Evolutionary conservation across 129 eudicot genomes (phyloP).

Genomic region (Chrysanthemum makinoi): DNA sequence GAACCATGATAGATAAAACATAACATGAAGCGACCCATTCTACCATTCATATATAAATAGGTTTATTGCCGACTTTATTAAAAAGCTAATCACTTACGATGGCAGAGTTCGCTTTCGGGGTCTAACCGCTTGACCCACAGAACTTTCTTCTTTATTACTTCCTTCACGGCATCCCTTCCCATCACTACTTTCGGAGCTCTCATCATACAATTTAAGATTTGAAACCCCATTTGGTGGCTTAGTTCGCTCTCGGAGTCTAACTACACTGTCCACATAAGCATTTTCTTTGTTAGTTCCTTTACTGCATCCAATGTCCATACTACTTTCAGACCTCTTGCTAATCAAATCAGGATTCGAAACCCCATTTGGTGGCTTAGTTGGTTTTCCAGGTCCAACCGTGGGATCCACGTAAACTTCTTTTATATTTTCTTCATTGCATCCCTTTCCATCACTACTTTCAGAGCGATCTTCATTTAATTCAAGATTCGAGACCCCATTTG

Average conservation of each 20-base stretch:
- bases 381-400: too few species aligned
- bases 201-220: conserved; percentile 2
- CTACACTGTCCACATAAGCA: too few species aligned
- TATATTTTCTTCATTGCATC: neutral
- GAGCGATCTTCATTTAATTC: neutral
- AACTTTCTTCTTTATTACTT: neutral
- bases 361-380: too few species aligned
- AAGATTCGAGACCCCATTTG: neutral
- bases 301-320: neutral
- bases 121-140: conserved; percentile 24
- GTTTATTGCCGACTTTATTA: neutral
- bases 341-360: neutral
- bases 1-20: neutral
- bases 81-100: conserved; percentile 32
- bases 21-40: too few species aligned
- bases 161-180: neutral
- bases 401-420: too few species aligned
- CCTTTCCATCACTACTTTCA: neutral
- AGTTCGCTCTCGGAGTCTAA: too few species aligned
- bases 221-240: neutral
- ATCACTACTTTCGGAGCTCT: neutral
- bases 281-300: too few species aligned
- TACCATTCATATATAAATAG: too few species aligned
- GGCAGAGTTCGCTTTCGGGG: conserved; percentile 25
- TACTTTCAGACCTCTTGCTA: neutral